These are phyloP conservation scores for Barnettozyma pratensis DNA, from an alignment of 805 yeast species.

Conservation along the genomic window DNA sequence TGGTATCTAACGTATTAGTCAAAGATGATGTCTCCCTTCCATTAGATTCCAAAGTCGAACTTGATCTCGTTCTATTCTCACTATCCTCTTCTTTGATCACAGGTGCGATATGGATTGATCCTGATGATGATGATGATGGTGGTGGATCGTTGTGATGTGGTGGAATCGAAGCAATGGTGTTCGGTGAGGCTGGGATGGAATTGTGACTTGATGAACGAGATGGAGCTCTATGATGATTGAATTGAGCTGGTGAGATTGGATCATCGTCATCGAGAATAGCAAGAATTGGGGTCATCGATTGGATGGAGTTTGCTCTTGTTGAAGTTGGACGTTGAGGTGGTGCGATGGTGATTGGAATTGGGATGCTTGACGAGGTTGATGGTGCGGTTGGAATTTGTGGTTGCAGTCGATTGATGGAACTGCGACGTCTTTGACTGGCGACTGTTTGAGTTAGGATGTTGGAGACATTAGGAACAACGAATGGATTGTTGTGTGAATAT, in stretches of 20 bases:
- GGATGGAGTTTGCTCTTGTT: too few species aligned
- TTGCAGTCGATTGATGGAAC: background rate
- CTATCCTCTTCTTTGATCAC: too few species aligned
- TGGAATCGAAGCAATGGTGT: background rate
- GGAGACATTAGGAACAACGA: constrained; percentile 5
- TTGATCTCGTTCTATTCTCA: too few species aligned
- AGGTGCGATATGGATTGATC: background rate
- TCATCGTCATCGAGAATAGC: background rate
- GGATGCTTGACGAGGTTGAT: too few species aligned
- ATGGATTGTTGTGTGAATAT: constrained; percentile 19
- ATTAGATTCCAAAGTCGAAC: too few species aligned
- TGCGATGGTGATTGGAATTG: too few species aligned
- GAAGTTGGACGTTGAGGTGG: too few species aligned
- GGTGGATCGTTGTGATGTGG: background rate
- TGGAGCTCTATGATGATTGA: background rate
- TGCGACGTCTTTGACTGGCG: constrained; percentile 7
- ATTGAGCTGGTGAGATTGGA: background rate
- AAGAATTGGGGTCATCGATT: background rate
- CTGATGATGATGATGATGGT: background rate
- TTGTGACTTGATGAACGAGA: background rate
- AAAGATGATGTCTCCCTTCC: too few species aligned
- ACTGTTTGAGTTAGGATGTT: constrained; percentile 1
- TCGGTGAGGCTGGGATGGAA: background rate
- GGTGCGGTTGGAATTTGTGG: background rate
- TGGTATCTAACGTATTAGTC: too few species aligned